phyloP scores from a whole-genome alignment of 2,329 filamentous ascomycete species.

The Aspergillus sp. region DNA sequence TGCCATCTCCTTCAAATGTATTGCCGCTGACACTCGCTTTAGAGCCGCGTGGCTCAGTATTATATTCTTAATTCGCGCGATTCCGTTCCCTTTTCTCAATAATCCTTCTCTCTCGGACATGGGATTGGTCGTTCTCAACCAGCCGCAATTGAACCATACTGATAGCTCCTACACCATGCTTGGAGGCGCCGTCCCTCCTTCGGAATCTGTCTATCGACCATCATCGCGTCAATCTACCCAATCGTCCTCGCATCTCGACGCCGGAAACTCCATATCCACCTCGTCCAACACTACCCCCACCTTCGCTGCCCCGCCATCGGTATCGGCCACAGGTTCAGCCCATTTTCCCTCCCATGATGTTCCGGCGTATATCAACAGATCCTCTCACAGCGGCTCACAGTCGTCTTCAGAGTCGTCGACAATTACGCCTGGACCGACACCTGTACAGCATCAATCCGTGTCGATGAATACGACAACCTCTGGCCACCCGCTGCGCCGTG shows the following conservation, averaged over 20 bases:
- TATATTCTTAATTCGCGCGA: constrained; percentile 15
- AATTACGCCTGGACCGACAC: constrained; percentile 25
- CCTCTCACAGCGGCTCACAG: constrained; percentile 32
- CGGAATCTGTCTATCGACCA: constrained; percentile 44
- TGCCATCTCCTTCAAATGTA: constrained; percentile 4
- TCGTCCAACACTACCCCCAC: constrained; percentile 42
- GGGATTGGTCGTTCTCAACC: constrained; percentile 66
- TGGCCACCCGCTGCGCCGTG: constrained; percentile 33
- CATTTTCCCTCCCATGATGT: constrained; percentile 39
- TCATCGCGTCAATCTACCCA: constrained; percentile 33
- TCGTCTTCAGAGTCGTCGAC: constrained; percentile 32
- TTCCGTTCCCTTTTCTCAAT: neutral
- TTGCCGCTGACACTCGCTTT: constrained; percentile 23
- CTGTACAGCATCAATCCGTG: constrained; percentile 35
- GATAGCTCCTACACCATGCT: constrained; percentile 74
- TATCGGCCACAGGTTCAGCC: constrained; percentile 37
- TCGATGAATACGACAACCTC: constrained; percentile 56
- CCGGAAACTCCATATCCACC: constrained; percentile 36
- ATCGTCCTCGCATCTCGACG: constrained; percentile 28
- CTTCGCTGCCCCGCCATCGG: constrained; percentile 42
- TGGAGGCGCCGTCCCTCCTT: constrained; percentile 49
- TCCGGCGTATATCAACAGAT: constrained; percentile 39
- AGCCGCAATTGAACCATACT: constrained; percentile 74
- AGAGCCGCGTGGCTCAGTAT: constrained; percentile 18
- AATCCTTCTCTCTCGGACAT: constrained; percentile 49